phyloP scores from a whole-genome alignment of 2,329 filamentous ascomycete species.

The Ceratocystis huliohia region DNA sequence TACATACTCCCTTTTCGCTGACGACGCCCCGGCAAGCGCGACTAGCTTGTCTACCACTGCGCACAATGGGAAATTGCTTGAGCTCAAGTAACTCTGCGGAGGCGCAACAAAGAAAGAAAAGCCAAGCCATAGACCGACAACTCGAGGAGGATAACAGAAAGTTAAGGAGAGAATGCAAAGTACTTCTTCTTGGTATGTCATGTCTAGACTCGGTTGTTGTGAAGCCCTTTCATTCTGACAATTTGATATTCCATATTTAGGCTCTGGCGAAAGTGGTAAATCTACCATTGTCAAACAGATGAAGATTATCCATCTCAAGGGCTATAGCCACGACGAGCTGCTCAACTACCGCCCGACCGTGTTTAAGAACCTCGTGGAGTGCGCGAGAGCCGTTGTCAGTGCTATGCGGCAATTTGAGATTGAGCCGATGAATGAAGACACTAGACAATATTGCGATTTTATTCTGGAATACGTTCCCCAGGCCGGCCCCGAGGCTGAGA shows the following conservation, averaged over 20 bases:
- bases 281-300: constrained; percentile 99
- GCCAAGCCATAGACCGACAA: constrained; percentile 85
- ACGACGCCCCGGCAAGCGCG: background rate
- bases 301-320: constrained; percentile 99
- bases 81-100: constrained; percentile 69
- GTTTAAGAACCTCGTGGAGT: constrained; percentile 96
- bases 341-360: constrained; percentile 90
- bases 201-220: background rate
- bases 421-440: constrained; percentile 57
- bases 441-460: constrained; percentile 63
- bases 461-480: constrained; percentile 81
- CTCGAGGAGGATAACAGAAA: constrained; percentile 90
- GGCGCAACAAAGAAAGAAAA: constrained; percentile 87
- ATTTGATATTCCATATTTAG: constrained; percentile 34
- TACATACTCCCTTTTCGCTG: background rate
- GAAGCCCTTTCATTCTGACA: background rate
- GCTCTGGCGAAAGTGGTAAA: constrained; percentile 96
- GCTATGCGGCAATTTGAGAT: constrained; percentile 90
- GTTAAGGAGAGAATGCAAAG: constrained; percentile 96
- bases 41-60: background rate
- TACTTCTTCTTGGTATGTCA: constrained; percentile 74
- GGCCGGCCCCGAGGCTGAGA: constrained; percentile 71
- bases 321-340: constrained; percentile 87
- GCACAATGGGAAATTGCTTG: constrained; percentile 82
- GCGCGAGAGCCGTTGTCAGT: constrained; percentile 80